Evolutionary conservation across 2,329 filamentous ascomycete species (phyloP), one percentile per base, ranked within the genome.

Genomic region (Rhinocladiella similis): DNA sequence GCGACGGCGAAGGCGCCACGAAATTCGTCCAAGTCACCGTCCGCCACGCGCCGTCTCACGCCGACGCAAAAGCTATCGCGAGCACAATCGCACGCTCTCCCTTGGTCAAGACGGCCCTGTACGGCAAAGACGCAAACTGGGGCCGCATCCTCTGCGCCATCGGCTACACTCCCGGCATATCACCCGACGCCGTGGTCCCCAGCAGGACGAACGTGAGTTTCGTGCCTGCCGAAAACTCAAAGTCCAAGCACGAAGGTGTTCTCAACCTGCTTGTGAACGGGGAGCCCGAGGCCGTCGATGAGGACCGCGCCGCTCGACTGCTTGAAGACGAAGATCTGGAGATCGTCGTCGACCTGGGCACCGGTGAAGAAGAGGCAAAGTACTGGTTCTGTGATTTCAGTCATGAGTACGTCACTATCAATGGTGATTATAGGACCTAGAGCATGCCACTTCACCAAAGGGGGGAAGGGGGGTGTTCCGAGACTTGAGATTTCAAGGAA

Each of bases 91-190:
- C 94, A 14, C 85, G 88, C 49, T 96, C 91, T 0, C 91, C 94
- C 7, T 84, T 99, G 12, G 94, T 99, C 66, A 99, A 99, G 80
- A 99, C 94, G 0, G 94, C 94, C 0, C 80, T 99, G 39, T 99
- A 99, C 73, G 94, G 94, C 63, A 91, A 91, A 72, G 94, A 99
- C 71, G 94, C 94, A 16, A 99, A 99, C 79, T 99, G 94, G 94
- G 94, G 94, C 33, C 91, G 94, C 53, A 96, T 99, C 61, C 82
- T 97, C 25, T 97, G 94, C 72, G 93, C 94, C 1, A 91, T 92
- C 3, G 94, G 94, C 2, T 97, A 97, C 70, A 63, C 60, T 25
- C 53, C 57, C 14, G 41, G 54, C 41, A 39, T 63, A 20, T 47
- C 42, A 1, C 20, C 68, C 1, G 73, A 71, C 0, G 73, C 73